Base-by-base conservation (phyloP, 306 rosid species). In the Chamaecrista fasciculata region DNA sequence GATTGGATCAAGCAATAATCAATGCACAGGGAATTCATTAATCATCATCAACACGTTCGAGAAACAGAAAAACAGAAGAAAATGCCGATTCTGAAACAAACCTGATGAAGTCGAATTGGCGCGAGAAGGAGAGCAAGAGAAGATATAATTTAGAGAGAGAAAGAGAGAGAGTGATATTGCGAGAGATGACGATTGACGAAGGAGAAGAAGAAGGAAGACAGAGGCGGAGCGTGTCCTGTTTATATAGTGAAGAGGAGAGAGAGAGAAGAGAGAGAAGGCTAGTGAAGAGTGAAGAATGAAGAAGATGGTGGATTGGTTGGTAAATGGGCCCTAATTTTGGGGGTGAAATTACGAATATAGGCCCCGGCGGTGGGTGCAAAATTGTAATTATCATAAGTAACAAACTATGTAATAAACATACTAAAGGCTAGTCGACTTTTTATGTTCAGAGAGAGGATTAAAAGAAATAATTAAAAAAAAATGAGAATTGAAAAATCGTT, bases 31-130 rank as follows among this genome's bases (percentile, higher is more conserved):
- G 56, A 64, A 19, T 23, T 23, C 36, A 33, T 29, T 26, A 1
- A 70, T 2, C 47, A 3, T 26, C 2, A 29, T 31, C 42, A 65
- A n/a, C n/a, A n/a, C n/a, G 36, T 33, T 7, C 6, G 8, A 19
- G 57, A 24, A 47, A 64, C 8, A 4, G 63, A 57, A 15, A 14
- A 55, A 47, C 1, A 70, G 28, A 42, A 63, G 4, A 4, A 62
- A 70, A 74, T 74, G 82, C 69, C 23, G 79, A 63, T 18, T 70
- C 33, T 8, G 25, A 28, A 31, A 68, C 65, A 18, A 66, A 86
- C 88, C 87, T 70, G 69, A 12, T 12, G 66, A 74, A 52, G 58
- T 71, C 74, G 51, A 26, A 61, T 47, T 37, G 51, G 43, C 8
- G 24, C 26, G 47, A 18, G 23, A 60, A 23, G 11, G 31, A 31